Evolutionary conservation across 2,329 filamentous ascomycete species (phyloP), one percentile per base, ranked within the genome.

Genomic region (Tolypocladium endophyticum): DNA sequence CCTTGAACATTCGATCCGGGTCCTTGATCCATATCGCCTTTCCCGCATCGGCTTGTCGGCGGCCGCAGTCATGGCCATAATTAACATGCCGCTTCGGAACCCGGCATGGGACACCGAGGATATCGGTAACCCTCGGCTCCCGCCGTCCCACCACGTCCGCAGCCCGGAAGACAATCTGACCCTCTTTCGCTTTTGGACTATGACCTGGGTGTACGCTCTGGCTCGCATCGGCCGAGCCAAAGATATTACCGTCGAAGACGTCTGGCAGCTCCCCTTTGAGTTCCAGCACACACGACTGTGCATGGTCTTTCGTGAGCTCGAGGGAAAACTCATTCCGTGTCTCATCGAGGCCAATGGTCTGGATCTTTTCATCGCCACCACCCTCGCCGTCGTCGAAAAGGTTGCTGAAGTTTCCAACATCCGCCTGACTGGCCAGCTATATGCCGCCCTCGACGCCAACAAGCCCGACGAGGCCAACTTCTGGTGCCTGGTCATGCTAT

Each of bases 251-350:
- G 86, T 92, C 45, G 82, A 87, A 43, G 90, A 96, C 69, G 88
- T 96, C 2, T 96, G 92, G 92, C 77, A 81, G 45, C 75, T 96
- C 0, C 85, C 86, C 0, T 89, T 86, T 65, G 88, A 94, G 58
- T 96, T 93, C 63, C 91, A 96, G 66, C 92, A 96, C 70, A 80
- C 77, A 39, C 79, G 85, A 1, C 79, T 96, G 0, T 90, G 95
- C 69, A 79, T 85, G 52, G 81, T 84, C 4, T 96, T 96, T 66
- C 82, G 87, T 52, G 83, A 86, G 55, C 78, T 96, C 12, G 76
- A 78, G 52, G 92, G 92, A 0, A 87, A 87, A 0, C 86, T 96
- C 1, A 79, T 93, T 2, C 76, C 74, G 28, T 83, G 90, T 5
- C 74, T 96, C 0, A 69, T 93, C 36, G 76, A 81, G 55, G 92